These are phyloP conservation scores for Hydnum rufescens DNA, from an alignment of 768 basidiomycete genomes.

Conservation along the genomic window DNA sequence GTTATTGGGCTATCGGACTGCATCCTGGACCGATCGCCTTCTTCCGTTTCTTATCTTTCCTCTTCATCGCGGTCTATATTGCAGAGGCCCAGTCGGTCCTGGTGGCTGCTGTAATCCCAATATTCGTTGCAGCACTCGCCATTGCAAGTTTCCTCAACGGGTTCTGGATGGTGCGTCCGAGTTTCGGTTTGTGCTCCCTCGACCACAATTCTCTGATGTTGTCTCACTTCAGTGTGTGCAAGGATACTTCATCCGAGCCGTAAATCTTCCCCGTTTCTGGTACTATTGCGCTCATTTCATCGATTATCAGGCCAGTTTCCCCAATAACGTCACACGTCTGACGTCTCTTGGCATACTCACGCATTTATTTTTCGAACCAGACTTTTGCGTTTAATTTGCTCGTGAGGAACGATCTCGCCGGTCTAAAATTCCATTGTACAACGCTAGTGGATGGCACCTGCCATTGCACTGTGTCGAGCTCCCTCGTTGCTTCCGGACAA, in stretches of 20 bases:
- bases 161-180: slow-evolving; percentile 43
- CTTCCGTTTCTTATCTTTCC: slow-evolving; percentile 34
- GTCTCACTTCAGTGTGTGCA: slow-evolving; percentile 7
- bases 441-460: slow-evolving; percentile 21
- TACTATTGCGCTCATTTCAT: slow-evolving; percentile 36
- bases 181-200: slow-evolving; percentile 15
- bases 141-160: slow-evolving; percentile 32
- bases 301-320: slow-evolving; percentile 32
- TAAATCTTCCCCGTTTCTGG: slow-evolving; percentile 38
- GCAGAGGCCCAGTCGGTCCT: slow-evolving; percentile 33
- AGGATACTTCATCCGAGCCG: slow-evolving; percentile 29
- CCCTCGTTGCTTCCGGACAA: slow-evolving; percentile 19
- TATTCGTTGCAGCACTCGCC: slow-evolving; percentile 41
- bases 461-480: slow-evolving; percentile 31
- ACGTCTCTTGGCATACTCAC: neutral
- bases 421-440: slow-evolving; percentile 26
- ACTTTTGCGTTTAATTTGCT: slow-evolving; percentile 15
- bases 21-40: slow-evolving; percentile 29
- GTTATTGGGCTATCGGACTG: slow-evolving; percentile 24
- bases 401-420: slow-evolving; percentile 29
- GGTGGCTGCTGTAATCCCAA: slow-evolving; percentile 31
- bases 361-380: slow-evolving; percentile 6
- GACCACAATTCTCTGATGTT: neutral
- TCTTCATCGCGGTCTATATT: slow-evolving; percentile 33
- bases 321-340: slow-evolving; percentile 17